phyloP scores from a whole-genome alignment of 345 rosid species.

The Toxicodendron radicans region DNA sequence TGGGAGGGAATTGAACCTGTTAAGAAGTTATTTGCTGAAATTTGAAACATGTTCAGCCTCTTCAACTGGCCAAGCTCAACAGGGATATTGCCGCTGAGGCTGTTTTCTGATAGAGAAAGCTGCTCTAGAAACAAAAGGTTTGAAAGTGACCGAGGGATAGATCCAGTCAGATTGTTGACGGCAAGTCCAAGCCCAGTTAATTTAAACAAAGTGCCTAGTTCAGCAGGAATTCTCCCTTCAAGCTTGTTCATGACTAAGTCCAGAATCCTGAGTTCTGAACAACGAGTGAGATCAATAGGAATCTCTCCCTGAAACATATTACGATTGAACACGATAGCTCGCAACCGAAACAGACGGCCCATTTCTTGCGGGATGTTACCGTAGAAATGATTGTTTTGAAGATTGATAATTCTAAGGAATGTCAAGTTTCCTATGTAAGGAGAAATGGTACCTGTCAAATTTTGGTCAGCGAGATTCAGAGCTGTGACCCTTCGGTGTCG shows the following conservation, averaged over 20 bases:
- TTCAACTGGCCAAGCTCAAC: slow-evolving; percentile 21
- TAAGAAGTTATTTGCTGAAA: slow-evolving; percentile 18
- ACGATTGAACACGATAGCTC: background rate
- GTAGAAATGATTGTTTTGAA: slow-evolving; percentile 25
- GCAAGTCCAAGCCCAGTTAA: slow-evolving; percentile 20
- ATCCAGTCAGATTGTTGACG: slow-evolving; percentile 27
- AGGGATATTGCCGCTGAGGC: slow-evolving; percentile 28
- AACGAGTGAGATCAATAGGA: slow-evolving; percentile 23
- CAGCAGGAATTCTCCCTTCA: slow-evolving; percentile 26
- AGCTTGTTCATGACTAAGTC: slow-evolving; percentile 26
- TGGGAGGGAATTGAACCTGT: slow-evolving; percentile 32
- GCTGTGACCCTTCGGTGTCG: slow-evolving; percentile 24
- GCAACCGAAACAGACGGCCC: slow-evolving; percentile 25
- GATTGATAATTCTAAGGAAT: slow-evolving; percentile 19
- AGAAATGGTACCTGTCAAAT: slow-evolving; percentile 29
- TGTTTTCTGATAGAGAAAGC: slow-evolving; percentile 25
- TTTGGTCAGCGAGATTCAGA: slow-evolving; percentile 14
- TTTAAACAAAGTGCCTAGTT: slow-evolving; percentile 26
- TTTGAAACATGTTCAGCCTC: slow-evolving; percentile 20
- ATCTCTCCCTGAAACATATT: slow-evolving; percentile 33
- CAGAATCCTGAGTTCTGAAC: slow-evolving; percentile 23
- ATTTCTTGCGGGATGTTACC: slow-evolving; percentile 26
- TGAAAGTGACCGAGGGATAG: slow-evolving; percentile 23
- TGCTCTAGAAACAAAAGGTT: slow-evolving; percentile 21
- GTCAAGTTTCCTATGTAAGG: slow-evolving; percentile 32